Evolutionary conservation across 129 eudicot species (phyloP).

Genomic region (Lactuca sativa): DNA sequence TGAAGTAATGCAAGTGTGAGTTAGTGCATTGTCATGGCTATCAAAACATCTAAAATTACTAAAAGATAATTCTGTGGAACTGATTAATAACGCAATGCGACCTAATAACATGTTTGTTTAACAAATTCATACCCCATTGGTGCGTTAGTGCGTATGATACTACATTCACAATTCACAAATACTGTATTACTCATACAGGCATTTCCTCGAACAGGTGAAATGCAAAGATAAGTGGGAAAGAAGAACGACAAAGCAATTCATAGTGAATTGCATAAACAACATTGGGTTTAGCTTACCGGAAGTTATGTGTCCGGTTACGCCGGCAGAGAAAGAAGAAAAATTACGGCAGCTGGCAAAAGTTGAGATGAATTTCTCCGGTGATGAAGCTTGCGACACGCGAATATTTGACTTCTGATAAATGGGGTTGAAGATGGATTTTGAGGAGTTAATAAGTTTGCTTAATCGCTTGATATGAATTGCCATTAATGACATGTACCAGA

Average conservation of each 20-base stretch:
- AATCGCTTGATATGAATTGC: conserved; percentile 28
- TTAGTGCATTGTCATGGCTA: conserved; percentile 6
- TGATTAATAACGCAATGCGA: background rate
- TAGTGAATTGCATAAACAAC: background rate
- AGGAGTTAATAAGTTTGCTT: conserved; percentile 1
- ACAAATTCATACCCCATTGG: background rate
- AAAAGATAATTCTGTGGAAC: background rate
- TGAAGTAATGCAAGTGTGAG: conserved; percentile 18
- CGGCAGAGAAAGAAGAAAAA: conserved; percentile 29
- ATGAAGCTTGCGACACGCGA: conserved; percentile 7
- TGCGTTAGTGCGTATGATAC: background rate
- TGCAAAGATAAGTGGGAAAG: conserved; percentile 16
- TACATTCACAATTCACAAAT: background rate
- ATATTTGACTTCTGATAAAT: background rate
- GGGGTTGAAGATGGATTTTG: conserved; percentile 20
- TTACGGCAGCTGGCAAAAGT: conserved; percentile 9
- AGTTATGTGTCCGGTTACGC: conserved; percentile 14
- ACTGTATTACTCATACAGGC: conserved; percentile 21
- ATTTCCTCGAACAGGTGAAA: conserved; percentile 41
- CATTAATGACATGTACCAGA: conserved; percentile 15
- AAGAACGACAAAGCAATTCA: background rate
- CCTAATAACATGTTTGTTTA: background rate
- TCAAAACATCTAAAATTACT: background rate
- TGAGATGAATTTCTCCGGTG: conserved; percentile 17
- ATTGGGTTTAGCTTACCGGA: conserved; percentile 30